Evolutionary conservation across 495 filamentous ascomycete genomes (phyloP).

Genomic region (Cladorrhinum samala): DNA sequence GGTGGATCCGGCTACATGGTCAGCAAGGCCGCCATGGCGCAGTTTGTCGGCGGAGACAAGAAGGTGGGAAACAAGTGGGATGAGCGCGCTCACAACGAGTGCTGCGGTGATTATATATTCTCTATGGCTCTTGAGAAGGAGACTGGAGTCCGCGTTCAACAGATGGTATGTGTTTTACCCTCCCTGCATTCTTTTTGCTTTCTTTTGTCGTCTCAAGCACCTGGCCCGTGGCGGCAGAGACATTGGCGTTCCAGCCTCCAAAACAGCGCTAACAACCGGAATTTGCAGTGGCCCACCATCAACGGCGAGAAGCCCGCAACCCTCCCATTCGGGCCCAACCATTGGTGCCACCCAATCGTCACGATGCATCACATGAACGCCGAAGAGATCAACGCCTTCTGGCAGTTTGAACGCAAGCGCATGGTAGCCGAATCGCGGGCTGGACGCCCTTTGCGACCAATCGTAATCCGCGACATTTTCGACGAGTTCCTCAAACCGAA

Average conservation of each 20-base stretch:
- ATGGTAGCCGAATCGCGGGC: constrained; percentile 7
- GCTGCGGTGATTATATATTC: constrained; percentile 66
- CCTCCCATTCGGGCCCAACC: constrained; percentile 42
- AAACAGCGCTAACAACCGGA: constrained; percentile 8
- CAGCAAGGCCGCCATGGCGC: constrained; percentile 49
- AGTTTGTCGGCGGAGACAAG: constrained; percentile 34
- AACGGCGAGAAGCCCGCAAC: constrained; percentile 50
- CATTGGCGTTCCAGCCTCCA: constrained; percentile 26
- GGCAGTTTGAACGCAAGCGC: constrained; percentile 45
- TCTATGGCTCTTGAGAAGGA: constrained; percentile 52
- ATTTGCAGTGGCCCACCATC: constrained; percentile 47
- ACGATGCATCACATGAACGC: constrained; percentile 56
- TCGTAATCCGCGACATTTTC: constrained; percentile 44
- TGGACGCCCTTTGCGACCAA: constrained; percentile 5
- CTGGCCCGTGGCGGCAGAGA: constrained; percentile 41
- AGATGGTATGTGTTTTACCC: constrained; percentile 27
- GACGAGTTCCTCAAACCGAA: constrained; percentile 34
- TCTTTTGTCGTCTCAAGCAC: too few relatives aligned
- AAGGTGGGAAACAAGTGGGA: constrained; percentile 47
- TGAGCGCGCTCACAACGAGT: constrained; percentile 47
- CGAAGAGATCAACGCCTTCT: constrained; percentile 48
- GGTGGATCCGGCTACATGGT: constrained; percentile 64
- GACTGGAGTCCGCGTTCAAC: constrained; percentile 21
- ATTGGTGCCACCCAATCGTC: constrained; percentile 56
- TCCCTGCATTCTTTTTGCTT: too few relatives aligned